Conservation (phyloP, 2,329 filamentous ascomycete species). For the Cucurbitaria berberidis region DNA sequence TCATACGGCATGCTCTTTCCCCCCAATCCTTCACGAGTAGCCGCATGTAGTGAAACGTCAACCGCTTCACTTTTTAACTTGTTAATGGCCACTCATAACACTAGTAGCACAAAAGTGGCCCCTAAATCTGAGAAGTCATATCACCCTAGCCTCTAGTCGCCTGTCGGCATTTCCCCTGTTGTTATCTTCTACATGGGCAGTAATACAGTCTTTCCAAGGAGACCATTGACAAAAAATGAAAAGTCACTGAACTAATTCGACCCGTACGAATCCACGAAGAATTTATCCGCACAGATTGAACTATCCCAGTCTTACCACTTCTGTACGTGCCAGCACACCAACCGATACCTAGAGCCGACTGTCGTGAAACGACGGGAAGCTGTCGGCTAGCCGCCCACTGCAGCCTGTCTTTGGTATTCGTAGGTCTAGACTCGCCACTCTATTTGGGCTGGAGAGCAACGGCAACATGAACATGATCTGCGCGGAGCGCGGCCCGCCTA, state of each 20-base stretch:
- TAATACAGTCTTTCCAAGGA: not conserved
- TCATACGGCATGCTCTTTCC: not conserved
- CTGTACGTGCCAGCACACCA: not conserved
- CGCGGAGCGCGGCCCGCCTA: not conserved
- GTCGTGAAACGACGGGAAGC: not conserved
- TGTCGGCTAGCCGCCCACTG: not conserved
- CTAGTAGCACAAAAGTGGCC: not conserved
- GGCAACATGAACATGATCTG: not conserved
- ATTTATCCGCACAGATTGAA: not conserved
- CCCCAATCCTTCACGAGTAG: not conserved
- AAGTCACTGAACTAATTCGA: not conserved
- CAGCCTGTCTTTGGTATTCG: not conserved
- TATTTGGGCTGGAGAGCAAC: not conserved
- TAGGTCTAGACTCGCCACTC: not conserved
- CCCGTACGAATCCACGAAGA: not conserved
- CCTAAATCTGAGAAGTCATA: too few relatives aligned
- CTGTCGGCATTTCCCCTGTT: too few relatives aligned
- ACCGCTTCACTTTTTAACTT: not conserved
- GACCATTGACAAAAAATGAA: not conserved
- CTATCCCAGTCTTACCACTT: not conserved
- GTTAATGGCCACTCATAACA: not conserved
- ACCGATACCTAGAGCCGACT: not conserved
- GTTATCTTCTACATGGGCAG: not conserved
- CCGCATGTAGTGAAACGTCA: not conserved
- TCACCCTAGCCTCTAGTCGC: too few relatives aligned